Conservation (phyloP, 176 grass and related monocot genomes). For the Paspalum vaginatum region DNA sequence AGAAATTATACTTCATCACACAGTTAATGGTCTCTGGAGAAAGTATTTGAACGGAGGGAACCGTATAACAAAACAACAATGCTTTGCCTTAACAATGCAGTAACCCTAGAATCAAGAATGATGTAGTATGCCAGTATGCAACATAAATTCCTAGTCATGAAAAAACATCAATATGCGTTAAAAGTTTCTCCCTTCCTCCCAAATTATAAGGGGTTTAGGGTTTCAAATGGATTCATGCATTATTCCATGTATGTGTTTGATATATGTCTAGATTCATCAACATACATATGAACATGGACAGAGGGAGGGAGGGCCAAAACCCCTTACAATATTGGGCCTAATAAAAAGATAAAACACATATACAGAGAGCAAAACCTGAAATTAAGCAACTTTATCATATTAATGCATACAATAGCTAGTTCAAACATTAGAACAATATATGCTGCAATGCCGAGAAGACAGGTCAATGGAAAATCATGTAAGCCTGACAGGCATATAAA, state of each 20-base stretch:
- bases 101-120: neutral
- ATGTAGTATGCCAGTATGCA: neutral
- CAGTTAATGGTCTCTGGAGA: neutral
- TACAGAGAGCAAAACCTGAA: neutral
- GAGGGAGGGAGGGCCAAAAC: no score
- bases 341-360: neutral
- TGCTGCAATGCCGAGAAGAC: neutral
- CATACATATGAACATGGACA: no score
- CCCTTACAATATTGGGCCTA: neutral
- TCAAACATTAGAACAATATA: neutral
- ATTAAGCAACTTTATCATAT: slow-evolving; percentile 22
- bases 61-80: neutral
- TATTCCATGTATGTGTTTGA: no score
- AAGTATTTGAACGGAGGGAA: neutral
- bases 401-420: neutral
- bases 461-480: neutral
- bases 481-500: neutral
- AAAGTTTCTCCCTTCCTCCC: neutral
- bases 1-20: neutral
- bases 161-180: neutral
- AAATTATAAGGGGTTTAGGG: no score
- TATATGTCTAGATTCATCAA: no score
- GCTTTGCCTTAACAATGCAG: neutral
- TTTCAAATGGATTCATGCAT: no score
- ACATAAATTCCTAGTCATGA: no score